These are phyloP conservation scores for Acephala macrosclerotiorum DNA, from an alignment of 2,329 filamentous ascomycete genomes.

Conservation along the genomic window DNA sequence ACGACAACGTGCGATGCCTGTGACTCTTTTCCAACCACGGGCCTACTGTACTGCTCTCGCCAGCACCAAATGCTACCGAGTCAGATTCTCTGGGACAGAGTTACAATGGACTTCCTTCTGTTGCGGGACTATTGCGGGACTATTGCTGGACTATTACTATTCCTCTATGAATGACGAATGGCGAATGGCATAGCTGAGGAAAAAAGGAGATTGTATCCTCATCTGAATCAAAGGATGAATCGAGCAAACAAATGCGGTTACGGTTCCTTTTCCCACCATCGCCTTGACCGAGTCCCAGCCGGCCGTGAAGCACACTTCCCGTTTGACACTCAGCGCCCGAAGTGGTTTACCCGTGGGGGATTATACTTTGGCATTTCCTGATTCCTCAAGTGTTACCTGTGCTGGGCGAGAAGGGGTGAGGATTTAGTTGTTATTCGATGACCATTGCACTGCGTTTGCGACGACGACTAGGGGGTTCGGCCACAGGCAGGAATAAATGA, in stretches of 20 bases:
- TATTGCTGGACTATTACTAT: neutral
- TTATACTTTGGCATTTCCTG: conserved; percentile 2
- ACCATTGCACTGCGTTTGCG: conserved; percentile 1
- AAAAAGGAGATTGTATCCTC: neutral
- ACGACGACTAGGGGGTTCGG: neutral
- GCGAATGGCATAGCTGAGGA: neutral
- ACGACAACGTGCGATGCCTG: neutral
- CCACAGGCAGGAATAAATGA: neutral
- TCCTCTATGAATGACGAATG: neutral
- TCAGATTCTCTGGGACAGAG: neutral
- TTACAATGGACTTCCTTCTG: neutral
- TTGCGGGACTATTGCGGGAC: neutral
- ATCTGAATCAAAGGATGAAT: neutral
- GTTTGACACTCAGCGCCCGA: neutral
- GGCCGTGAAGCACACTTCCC: neutral
- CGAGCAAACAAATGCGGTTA: neutral
- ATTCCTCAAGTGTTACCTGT: conserved; percentile 12
- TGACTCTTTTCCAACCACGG: neutral
- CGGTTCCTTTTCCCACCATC: neutral
- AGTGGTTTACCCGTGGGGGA: conserved; percentile 12
- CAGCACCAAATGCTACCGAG: neutral
- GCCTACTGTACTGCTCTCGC: neutral
- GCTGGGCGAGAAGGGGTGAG: neutral
- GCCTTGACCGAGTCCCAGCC: conserved; percentile 4
- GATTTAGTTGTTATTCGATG: neutral